These are phyloP conservation scores for Talaromyces sp. DNA, from an alignment of 2,329 filamentous ascomycete species.

Conservation along the genomic window DNA sequence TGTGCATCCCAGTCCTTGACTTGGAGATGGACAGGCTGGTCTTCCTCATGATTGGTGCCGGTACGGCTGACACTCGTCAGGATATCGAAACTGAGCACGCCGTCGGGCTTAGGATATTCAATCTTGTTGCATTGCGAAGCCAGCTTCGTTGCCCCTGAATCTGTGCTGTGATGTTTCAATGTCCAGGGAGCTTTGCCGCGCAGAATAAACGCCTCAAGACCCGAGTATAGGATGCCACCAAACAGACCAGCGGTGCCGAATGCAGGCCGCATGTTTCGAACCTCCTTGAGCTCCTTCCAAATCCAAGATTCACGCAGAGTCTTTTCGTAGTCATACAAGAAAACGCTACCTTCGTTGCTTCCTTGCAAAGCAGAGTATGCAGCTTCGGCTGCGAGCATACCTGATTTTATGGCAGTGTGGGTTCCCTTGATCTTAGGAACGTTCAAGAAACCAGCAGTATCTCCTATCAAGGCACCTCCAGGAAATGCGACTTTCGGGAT, in stretches of 20 bases:
- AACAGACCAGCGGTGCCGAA: constrained; percentile 87
- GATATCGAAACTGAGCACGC: constrained; percentile 92
- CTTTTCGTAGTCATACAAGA: constrained; percentile 93
- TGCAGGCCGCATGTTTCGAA: constrained; percentile 95
- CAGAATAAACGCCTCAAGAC: constrained; percentile 82
- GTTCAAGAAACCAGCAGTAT: constrained; percentile 95
- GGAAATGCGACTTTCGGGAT: constrained; percentile 97
- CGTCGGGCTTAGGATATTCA: constrained; percentile 94
- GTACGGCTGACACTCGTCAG: constrained; percentile 92
- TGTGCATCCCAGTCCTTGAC: constrained; percentile 95
- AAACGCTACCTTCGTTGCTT: constrained; percentile 66
- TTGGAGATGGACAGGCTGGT: constrained; percentile 93
- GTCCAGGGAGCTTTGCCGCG: constrained; percentile 90
- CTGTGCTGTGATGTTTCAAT: constrained; percentile 74
- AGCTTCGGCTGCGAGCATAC: constrained; percentile 92
- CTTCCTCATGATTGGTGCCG: constrained; percentile 97
- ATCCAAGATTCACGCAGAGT: constrained; percentile 79
- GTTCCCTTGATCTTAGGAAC: constrained; percentile 98
- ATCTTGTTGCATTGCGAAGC: constrained; percentile 83
- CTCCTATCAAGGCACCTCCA: constrained; percentile 89
- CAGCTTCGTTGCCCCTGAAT: constrained; percentile 73
- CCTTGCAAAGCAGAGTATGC: constrained; percentile 70
- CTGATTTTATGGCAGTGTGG: constrained; percentile 95
- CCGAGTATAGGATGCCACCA: constrained; percentile 88
- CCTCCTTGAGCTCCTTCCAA: constrained; percentile 90